Conservation (phyloP, 129 eudicot species). For the Mikania micrantha region DNA sequence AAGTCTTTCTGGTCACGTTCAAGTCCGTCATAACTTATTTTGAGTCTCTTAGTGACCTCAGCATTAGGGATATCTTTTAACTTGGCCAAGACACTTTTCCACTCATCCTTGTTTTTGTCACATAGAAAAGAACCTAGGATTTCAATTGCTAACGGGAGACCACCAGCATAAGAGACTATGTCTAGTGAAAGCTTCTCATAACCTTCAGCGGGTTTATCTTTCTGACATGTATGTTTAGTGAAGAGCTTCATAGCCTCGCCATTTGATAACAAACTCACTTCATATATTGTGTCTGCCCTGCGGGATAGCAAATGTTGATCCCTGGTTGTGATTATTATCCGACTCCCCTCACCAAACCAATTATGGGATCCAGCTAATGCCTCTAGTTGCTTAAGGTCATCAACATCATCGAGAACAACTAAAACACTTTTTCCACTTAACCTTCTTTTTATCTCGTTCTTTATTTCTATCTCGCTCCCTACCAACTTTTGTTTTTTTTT, state of each 20-base stretch:
- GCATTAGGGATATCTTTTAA: not conserved
- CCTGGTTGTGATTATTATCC: not conserved
- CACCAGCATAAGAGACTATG: not conserved
- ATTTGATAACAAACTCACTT: not conserved
- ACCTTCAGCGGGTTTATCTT: not conserved
- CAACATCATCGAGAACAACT: conserved; percentile 7
- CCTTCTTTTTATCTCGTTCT: not conserved
- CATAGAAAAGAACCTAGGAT: not conserved
- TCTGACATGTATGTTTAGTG: not conserved
- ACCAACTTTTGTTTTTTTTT: not conserved
- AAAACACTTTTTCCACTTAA: not conserved
- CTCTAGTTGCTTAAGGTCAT: not conserved
- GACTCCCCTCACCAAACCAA: not conserved
- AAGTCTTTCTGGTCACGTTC: too few relatives aligned
- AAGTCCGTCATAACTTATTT: conserved; percentile 1
- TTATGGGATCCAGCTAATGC: not conserved
- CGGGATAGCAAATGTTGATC: not conserved
- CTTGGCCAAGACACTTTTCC: not conserved
- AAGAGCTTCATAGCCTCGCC: not conserved
- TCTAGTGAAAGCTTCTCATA: not conserved
- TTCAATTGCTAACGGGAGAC: not conserved
- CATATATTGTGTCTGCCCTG: not conserved
- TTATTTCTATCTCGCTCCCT: not conserved
- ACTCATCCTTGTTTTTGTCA: not conserved
- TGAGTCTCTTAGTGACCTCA: not conserved